These are phyloP conservation scores for Astraeus odoratus DNA, from an alignment of 768 basidiomycete genomes.

Conservation along the genomic window DNA sequence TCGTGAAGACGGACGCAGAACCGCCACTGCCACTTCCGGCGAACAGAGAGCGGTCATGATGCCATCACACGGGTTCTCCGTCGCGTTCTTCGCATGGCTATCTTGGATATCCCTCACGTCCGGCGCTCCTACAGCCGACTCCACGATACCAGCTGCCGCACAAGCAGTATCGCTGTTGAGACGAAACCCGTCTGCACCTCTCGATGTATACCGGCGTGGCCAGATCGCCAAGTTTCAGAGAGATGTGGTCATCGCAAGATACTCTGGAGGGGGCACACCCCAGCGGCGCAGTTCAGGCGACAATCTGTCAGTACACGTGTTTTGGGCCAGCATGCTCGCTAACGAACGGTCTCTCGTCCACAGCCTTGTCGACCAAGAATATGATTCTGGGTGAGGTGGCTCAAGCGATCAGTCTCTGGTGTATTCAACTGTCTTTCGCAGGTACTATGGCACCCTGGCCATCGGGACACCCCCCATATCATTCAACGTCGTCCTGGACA, in stretches of 20 bases:
- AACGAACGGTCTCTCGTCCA: background rate
- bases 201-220: conserved; percentile 5
- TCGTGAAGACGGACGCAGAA: conserved; percentile 6
- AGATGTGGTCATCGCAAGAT: conserved; percentile 38
- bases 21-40: background rate
- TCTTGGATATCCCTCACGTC: conserved; percentile 5
- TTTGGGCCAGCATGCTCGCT: conserved; percentile 1
- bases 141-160: conserved; percentile 4
- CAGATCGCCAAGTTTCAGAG: conserved; percentile 39
- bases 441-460: conserved; percentile 33
- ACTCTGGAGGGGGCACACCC: conserved; percentile 25
- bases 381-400: conserved; percentile 53
- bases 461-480: conserved; percentile 41
- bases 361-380: conserved; percentile 58
- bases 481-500: conserved; percentile 47
- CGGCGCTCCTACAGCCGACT: conserved; percentile 11
- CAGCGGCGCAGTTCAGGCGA: conserved; percentile 42
- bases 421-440: conserved; percentile 6
- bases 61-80: conserved; percentile 6
- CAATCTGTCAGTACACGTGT: conserved; percentile 38
- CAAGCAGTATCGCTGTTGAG: conserved; percentile 16
- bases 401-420: background rate
- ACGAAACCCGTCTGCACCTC: conserved; percentile 8
- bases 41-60: conserved; percentile 10
- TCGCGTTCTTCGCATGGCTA: conserved; percentile 8